These are phyloP conservation scores for Laburnicola sp. DNA, from an alignment of 2,329 filamentous ascomycete species.

Conservation along the genomic window DNA sequence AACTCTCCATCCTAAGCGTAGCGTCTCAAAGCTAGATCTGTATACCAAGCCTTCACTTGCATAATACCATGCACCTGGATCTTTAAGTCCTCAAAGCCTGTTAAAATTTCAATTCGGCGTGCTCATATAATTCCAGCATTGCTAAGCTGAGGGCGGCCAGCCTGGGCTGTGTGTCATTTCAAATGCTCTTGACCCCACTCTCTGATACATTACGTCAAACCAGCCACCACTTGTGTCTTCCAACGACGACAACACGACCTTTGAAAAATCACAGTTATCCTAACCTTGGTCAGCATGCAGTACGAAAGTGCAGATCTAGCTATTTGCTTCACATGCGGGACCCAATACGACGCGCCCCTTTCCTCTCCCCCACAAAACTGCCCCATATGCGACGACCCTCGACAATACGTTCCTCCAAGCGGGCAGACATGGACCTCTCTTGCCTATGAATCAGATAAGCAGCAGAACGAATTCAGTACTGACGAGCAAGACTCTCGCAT, in stretches of 20 bases:
- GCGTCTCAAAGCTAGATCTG: not conserved
- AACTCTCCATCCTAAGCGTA: not conserved
- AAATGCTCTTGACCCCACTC: slow-evolving; percentile 6
- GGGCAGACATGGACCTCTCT: slow-evolving; percentile 71
- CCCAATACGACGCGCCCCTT: slow-evolving; percentile 64
- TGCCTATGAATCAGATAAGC: slow-evolving; percentile 45
- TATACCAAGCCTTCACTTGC: not conserved
- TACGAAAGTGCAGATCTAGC: slow-evolving; percentile 50
- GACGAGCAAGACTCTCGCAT: slow-evolving; percentile 51
- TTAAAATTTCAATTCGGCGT: not conserved
- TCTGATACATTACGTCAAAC: slow-evolving; percentile 4
- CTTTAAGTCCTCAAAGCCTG: not conserved
- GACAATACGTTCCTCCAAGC: slow-evolving; percentile 67
- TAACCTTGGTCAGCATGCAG: slow-evolving; percentile 23
- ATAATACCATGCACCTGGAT: not conserved
- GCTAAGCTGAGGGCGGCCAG: slow-evolving; percentile 13
- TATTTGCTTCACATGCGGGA: slow-evolving; percentile 70
- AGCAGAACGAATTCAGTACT: slow-evolving; percentile 60
- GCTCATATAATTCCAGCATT: not conserved
- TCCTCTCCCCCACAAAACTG: slow-evolving; percentile 58
- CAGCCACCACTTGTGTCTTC: not conserved
- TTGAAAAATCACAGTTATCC: not conserved
- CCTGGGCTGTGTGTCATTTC: not conserved
- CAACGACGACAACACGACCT: not conserved
- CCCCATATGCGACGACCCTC: slow-evolving; percentile 67